These are phyloP conservation scores for Kalanchoe fedtschenkoi DNA, from an alignment of 164 flowering plant genomes.

Conservation along the genomic window DNA sequence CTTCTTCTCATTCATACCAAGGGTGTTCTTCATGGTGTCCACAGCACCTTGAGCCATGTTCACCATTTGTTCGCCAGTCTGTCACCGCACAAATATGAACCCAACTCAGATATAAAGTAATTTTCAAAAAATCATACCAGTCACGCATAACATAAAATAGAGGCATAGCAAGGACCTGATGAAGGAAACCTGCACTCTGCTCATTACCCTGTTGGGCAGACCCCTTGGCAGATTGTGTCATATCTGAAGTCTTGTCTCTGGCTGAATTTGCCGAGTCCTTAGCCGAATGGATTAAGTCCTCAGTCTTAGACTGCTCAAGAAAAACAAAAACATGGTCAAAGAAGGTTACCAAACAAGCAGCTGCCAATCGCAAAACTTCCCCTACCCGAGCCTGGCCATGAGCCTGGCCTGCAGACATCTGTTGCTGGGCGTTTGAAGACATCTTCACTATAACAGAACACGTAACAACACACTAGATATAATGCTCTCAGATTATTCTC, in stretches of 20 bases:
- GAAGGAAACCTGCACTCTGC: constrained; percentile 25
- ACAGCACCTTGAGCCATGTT: not conserved
- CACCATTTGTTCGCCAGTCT: not conserved
- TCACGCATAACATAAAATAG: not conserved
- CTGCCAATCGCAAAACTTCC: not conserved
- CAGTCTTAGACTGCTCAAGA: constrained; percentile 20
- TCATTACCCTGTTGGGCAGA: constrained; percentile 22
- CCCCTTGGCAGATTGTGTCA: constrained; percentile 16
- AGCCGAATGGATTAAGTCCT: constrained; percentile 19
- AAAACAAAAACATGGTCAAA: not conserved
- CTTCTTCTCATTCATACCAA: not conserved
- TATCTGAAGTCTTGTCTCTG: constrained; percentile 16
- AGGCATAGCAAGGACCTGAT: constrained; percentile 26
- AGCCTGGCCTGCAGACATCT: not conserved
- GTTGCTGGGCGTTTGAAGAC: not conserved
- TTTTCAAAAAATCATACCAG: not conserved
- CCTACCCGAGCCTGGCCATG: not conserved
- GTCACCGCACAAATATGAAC: not conserved
- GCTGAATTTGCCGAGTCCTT: constrained; percentile 24
- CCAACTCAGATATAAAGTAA: not conserved
- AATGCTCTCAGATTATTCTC: too few relatives aligned
- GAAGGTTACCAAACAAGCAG: not conserved
- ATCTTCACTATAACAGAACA: not conserved
- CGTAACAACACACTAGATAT: too few relatives aligned
- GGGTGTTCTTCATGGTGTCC: not conserved